Conservation (phyloP, 2,329 filamentous ascomycete species). For the Chaetomium strumarium region DNA sequence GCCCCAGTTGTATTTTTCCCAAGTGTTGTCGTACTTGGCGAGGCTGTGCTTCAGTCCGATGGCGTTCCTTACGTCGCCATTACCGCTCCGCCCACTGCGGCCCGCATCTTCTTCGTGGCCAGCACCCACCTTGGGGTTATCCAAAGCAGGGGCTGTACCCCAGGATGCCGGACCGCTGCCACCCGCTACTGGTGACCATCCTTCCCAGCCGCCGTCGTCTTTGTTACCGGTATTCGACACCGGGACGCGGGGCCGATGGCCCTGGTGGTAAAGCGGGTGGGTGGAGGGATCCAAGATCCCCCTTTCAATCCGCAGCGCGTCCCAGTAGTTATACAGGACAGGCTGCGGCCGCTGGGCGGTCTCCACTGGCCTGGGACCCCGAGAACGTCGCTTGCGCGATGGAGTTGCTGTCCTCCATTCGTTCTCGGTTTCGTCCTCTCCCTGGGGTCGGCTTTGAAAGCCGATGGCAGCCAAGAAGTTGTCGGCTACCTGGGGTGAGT, state of each 20-base stretch:
- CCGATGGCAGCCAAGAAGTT: not conserved
- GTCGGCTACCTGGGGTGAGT: not conserved
- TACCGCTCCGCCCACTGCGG: not conserved
- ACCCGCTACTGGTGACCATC: too few relatives aligned
- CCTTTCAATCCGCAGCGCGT: not conserved
- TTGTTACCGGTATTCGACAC: too few relatives aligned
- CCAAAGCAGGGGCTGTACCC: not conserved
- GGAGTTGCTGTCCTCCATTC: too few relatives aligned
- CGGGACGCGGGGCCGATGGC: not conserved
- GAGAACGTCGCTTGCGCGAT: not conserved
- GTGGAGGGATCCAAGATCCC: not conserved
- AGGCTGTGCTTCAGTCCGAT: conserved; percentile 15
- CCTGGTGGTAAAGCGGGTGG: not conserved
- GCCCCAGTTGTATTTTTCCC: conserved; percentile 9
- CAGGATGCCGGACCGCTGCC: conserved; percentile 5
- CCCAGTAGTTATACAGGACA: not conserved
- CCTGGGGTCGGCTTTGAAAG: too few relatives aligned
- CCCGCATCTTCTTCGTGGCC: not conserved
- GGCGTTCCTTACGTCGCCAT: conserved; percentile 14
- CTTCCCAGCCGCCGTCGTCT: too few relatives aligned
- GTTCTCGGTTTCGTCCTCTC: too few relatives aligned
- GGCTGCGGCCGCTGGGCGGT: not conserved
- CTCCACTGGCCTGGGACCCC: not conserved
- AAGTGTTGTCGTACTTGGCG: not conserved
- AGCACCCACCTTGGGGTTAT: conserved; percentile 5